Evolutionary conservation across 73 alveolate species (phyloP).

Genomic region (Paramecium pentaurelia): DNA sequence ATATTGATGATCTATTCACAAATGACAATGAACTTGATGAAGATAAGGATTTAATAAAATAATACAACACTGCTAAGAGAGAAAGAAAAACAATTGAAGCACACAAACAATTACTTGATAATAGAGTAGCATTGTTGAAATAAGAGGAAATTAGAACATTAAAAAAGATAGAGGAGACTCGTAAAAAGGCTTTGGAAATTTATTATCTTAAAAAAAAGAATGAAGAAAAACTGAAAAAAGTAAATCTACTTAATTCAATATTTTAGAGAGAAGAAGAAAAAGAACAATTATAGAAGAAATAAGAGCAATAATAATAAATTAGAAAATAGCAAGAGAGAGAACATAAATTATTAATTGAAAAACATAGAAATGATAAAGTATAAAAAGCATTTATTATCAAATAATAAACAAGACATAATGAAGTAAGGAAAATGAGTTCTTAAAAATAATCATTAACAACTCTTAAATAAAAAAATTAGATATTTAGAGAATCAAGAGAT

Average conservation of each 20-base stretch:
- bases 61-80: constrained; percentile 40
- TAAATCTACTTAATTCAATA: background rate
- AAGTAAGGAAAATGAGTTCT: background rate
- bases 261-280: background rate
- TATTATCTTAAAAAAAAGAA: constrained; percentile 56
- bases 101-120: constrained; percentile 70
- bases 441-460: background rate
- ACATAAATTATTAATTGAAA: background rate
- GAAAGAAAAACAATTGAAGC: constrained; percentile 73
- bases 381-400: background rate
- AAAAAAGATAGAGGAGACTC: constrained; percentile 71
- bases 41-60: background rate
- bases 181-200: constrained; percentile 75
- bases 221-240: constrained; percentile 59
- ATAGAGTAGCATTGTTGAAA: constrained; percentile 72
- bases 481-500: background rate
- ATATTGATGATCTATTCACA: constrained; percentile 28
- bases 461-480: background rate
- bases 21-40: constrained; percentile 30
- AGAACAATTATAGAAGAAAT: background rate
- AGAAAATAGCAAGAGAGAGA: background rate
- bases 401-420: background rate
- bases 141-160: constrained; percentile 67
- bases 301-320: background rate
- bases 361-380: background rate